phyloP scores from a whole-genome alignment of 495 filamentous ascomycete genomes.

The Talaromyces nanjingensis region DNA sequence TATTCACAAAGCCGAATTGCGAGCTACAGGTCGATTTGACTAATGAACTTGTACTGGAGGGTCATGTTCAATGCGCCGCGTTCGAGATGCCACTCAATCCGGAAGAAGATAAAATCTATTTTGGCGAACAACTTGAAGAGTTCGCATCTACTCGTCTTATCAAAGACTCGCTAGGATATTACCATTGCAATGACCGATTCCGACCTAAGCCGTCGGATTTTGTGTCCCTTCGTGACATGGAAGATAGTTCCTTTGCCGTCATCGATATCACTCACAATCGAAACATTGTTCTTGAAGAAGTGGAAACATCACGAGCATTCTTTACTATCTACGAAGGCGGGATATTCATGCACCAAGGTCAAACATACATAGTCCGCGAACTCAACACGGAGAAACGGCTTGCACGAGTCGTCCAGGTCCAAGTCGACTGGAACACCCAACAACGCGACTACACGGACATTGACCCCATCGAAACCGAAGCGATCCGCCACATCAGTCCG shows the following conservation, averaged over 20 bases:
- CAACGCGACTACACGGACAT: conserved; percentile 95
- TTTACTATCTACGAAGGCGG: conserved; percentile 97
- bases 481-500: conserved; percentile 59
- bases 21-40: conserved; percentile 83
- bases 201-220: conserved; percentile 74
- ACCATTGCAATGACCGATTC: conserved; percentile 84
- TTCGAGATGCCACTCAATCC: conserved; percentile 88
- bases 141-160: conserved; percentile 70
- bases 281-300: conserved; percentile 85
- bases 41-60: conserved; percentile 86
- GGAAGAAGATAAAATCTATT: conserved; percentile 69
- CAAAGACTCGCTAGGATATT: conserved; percentile 72
- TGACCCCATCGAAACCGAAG: conserved; percentile 84
- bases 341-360: conserved; percentile 94
- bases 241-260: conserved; percentile 89
- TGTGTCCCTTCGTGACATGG: conserved; percentile 86
- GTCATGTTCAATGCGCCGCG: conserved; percentile 92
- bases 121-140: conserved; percentile 64
- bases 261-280: conserved; percentile 77
- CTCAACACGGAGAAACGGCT: conserved; percentile 72
- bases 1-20: conserved; percentile 90
- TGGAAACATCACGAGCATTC: conserved; percentile 91
- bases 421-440: conserved; percentile 90
- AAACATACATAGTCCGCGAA: conserved; percentile 84
- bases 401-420: conserved; percentile 69